These are phyloP conservation scores for Naegleria gruberi DNA, from an alignment of 208 protist genomes.

Conservation along the genomic window DNA sequence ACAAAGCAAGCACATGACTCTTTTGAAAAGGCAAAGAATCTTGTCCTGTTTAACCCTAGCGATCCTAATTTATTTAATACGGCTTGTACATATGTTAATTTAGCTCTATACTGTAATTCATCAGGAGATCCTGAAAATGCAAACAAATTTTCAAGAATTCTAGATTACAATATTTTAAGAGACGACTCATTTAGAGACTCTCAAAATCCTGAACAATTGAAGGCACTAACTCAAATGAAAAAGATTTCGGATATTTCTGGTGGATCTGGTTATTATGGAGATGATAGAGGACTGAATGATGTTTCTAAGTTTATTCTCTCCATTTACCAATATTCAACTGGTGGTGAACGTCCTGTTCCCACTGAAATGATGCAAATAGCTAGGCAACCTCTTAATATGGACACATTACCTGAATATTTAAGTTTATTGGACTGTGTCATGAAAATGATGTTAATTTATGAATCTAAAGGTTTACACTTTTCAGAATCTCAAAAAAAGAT, in stretches of 20 bases:
- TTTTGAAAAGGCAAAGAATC: not conserved
- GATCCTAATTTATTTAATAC: not conserved
- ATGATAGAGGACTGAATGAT: not conserved
- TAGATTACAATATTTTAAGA: not conserved
- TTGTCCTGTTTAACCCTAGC: not conserved
- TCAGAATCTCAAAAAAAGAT: not conserved
- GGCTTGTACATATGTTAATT: not conserved
- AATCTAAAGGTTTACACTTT: not conserved
- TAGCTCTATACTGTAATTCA: not conserved
- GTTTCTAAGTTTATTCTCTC: not conserved
- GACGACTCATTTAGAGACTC: not conserved
- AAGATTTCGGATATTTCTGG: not conserved
- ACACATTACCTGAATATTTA: not conserved
- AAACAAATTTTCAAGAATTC: not conserved
- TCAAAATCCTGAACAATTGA: conserved; percentile 4
- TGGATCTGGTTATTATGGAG: not conserved
- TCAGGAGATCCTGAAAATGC: not conserved
- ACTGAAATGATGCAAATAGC: not conserved
- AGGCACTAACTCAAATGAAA: not conserved
- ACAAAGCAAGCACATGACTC: not conserved
- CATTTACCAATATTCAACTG: not conserved
- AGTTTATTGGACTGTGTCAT: conserved; percentile 2
- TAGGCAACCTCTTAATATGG: not conserved
- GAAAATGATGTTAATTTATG: not conserved
- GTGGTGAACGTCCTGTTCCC: not conserved